phyloP scores from a whole-genome alignment of 2,329 filamentous ascomycete genomes.

The Beauveria medogensis region DNA sequence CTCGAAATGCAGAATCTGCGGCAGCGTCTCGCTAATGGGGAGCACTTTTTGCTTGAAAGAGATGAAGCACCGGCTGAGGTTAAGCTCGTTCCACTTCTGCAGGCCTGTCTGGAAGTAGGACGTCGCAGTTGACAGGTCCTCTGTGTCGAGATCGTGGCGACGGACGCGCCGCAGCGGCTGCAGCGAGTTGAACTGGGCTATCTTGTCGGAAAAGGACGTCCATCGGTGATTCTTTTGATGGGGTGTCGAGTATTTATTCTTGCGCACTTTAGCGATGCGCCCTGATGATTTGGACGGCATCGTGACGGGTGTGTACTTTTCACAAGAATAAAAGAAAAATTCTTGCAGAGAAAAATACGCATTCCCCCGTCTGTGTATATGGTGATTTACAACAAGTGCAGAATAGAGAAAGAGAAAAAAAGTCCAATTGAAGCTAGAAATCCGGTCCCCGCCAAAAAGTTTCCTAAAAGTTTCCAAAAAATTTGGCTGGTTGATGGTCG shows the following conservation, averaged over 20 bases:
- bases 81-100: slow-evolving; percentile 85
- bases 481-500: slow-evolving; percentile 26
- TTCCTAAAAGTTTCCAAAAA: slow-evolving; percentile 19
- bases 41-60: slow-evolving; percentile 67
- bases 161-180: slow-evolving; percentile 88
- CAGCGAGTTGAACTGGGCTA: slow-evolving; percentile 79
- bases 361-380: slow-evolving; percentile 1
- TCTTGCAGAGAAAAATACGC: slow-evolving; percentile 14
- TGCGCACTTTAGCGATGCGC: slow-evolving; percentile 60
- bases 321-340: background rate
- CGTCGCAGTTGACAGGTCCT: slow-evolving; percentile 66
- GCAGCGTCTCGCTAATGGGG: slow-evolving; percentile 78
- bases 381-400: slow-evolving; percentile 7
- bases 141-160: slow-evolving; percentile 72
- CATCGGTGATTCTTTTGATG: slow-evolving; percentile 81
- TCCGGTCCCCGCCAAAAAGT: slow-evolving; percentile 14
- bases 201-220: slow-evolving; percentile 84
- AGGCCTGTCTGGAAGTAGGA: slow-evolving; percentile 81
- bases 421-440: slow-evolving; percentile 10
- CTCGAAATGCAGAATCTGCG: slow-evolving; percentile 87
- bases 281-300: slow-evolving; percentile 58
- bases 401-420: slow-evolving; percentile 14
- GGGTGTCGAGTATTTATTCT: slow-evolving; percentile 60
- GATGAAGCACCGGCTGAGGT: slow-evolving; percentile 74
- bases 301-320: slow-evolving; percentile 25